These are phyloP conservation scores for Fusarium algeriense DNA, from an alignment of 2,329 filamentous ascomycete species.

Conservation along the genomic window DNA sequence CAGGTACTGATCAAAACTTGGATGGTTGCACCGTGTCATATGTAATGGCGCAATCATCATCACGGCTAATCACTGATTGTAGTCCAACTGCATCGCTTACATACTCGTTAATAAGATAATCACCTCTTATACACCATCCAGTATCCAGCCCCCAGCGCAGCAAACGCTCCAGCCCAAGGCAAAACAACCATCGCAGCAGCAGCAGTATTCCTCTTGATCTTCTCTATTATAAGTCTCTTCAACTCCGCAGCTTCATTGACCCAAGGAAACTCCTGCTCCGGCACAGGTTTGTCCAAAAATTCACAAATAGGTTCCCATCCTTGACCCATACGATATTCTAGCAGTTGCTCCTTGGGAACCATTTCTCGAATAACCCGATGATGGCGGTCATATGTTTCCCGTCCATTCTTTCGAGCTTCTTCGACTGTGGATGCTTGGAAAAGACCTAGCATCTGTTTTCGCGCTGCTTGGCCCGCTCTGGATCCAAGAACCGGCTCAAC, in stretches of 20 bases:
- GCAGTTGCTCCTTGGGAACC: conserved; percentile 42
- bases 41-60: neutral
- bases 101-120: neutral
- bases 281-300: conserved; percentile 52
- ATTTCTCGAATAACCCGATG: conserved; percentile 46
- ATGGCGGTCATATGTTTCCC: conserved; percentile 48
- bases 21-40: neutral
- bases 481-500: conserved; percentile 51
- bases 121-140: conserved; percentile 17
- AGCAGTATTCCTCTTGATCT: conserved; percentile 15
- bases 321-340: conserved; percentile 50
- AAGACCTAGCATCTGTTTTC: conserved; percentile 49
- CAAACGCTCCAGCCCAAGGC: conserved; percentile 35
- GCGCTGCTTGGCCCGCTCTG: conserved; percentile 40
- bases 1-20: neutral
- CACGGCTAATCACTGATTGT: neutral
- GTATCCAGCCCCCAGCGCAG: conserved; percentile 20
- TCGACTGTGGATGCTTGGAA: conserved; percentile 41
- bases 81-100: neutral
- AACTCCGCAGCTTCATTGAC: conserved; percentile 49
- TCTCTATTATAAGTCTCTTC: conserved; percentile 10
- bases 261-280: conserved; percentile 49
- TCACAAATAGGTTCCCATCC: conserved; percentile 55
- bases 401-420: conserved; percentile 41
- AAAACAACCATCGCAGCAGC: conserved; percentile 13